These are phyloP conservation scores for Penicillium sp. DNA, from an alignment of 2,329 filamentous ascomycete genomes.

Conservation along the genomic window DNA sequence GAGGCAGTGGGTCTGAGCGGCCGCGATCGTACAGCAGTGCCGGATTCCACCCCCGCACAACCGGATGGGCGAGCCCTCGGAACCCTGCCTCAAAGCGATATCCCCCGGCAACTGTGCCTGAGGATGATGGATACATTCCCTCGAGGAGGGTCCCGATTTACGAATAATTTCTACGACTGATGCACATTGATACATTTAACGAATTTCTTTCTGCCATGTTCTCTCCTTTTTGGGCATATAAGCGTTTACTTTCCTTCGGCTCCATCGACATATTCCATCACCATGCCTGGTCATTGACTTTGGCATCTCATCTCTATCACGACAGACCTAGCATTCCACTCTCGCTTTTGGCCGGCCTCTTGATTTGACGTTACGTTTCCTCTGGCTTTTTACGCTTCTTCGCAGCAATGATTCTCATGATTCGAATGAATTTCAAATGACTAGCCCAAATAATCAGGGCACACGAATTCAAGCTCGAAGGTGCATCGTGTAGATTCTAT, in stretches of 20 bases:
- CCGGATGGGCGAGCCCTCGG: slow-evolving; percentile 24
- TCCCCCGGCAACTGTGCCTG: slow-evolving; percentile 15
- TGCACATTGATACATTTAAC: background rate
- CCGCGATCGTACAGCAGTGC: slow-evolving; percentile 25
- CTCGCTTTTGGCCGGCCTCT: background rate
- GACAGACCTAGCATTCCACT: background rate
- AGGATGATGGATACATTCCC: slow-evolving; percentile 17
- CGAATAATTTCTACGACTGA: slow-evolving; percentile 13
- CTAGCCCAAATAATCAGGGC: background rate
- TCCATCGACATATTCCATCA: too few relatives aligned
- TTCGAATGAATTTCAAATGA: background rate
- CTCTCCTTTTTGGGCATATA: background rate
- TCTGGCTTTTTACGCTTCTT: background rate
- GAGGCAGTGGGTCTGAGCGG: slow-evolving; percentile 26
- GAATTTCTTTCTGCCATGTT: background rate
- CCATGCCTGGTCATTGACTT: background rate
- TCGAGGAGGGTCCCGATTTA: slow-evolving; percentile 20
- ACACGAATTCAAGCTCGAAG: background rate
- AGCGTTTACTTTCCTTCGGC: background rate
- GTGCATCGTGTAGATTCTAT: background rate
- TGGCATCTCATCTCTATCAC: background rate
- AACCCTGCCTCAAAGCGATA: slow-evolving; percentile 22
- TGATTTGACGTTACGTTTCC: background rate
- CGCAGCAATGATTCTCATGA: background rate
- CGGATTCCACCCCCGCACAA: slow-evolving; percentile 12